Evolutionary conservation across 441 rosid genomes (phyloP), one percentile per base, ranked within the genome.

Genomic region (Populus trichocarpa): DNA sequence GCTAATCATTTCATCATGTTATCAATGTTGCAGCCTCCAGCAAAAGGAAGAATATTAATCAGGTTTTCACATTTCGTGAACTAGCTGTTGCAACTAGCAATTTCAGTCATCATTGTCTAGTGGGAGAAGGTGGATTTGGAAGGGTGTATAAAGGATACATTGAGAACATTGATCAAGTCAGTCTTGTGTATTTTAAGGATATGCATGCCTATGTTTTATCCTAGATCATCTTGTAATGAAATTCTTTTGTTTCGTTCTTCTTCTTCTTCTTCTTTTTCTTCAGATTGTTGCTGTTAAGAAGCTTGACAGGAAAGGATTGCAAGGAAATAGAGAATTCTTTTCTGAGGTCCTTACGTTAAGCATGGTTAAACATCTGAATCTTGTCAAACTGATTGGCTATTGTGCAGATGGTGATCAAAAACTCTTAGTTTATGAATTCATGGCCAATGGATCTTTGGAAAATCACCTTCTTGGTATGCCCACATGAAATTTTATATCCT

Each of bases 41-140:
- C 88, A 88, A 67, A 88, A 89, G 57, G 20, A 46, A 14, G 57
- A 46, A 14, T 46, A 46, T 46, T 46, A 89, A 93, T 35, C 85
- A 84, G 67, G 82, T 85, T 70, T 91, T 90, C 78, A 81, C 90
- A 26, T 92, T 84, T 79, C 78, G 84, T 28, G 94, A 95, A 79
- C 89, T 95, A 2, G 87, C 85, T 33, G 81, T 65, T 2, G 98
- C 97, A 8, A 91, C 97, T 5, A 69, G 84, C 13, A 87, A 87
- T 79, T 93, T 95, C 79, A 78, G 86, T 76, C 85, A 84, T 0
- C 85, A 90, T 8, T 82, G 78, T 80, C 82, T 84, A 71, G 83
- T 95, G 5, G 99, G 99, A 22, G 97, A 95, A 90, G 99, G 97
- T n/a, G 99, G 99, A 57, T 95, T 90, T 38, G 99, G 99, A 57